Percentiles rank a stretch among this genome's conserved stretches.
phyloP scores from a whole-genome alignment of 495 filamentous ascomycete species.

The Penicillium riverlandense region DNA sequence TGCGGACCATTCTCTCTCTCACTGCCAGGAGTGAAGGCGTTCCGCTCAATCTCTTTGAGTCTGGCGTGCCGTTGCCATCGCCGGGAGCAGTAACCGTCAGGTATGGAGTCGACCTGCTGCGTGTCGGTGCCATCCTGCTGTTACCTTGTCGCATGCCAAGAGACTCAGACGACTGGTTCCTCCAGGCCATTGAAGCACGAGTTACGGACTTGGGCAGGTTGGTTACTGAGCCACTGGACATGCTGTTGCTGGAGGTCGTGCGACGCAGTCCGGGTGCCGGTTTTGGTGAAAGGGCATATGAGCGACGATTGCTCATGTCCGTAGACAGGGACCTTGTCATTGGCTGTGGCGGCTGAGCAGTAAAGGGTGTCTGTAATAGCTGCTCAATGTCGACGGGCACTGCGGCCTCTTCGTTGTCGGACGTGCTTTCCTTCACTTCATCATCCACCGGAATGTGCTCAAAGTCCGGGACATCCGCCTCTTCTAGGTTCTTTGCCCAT shows the following conservation, averaged over 20 bases:
- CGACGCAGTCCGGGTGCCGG: conserved; percentile 5
- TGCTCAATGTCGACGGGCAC: conserved; percentile 58
- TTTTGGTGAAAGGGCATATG: not conserved
- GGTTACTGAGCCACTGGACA: conserved; percentile 1
- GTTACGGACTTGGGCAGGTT: conserved; percentile 7
- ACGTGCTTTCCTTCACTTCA: conserved; percentile 10
- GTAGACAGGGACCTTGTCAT: conserved; percentile 17
- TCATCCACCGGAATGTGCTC: conserved; percentile 50
- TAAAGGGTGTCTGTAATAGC: conserved; percentile 63
- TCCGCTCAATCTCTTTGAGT: conserved; percentile 24
- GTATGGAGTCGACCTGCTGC: conserved; percentile 38
- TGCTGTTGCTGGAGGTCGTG: conserved; percentile 4
- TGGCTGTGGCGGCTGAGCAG: conserved; percentile 29
- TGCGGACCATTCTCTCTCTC: conserved; percentile 32
- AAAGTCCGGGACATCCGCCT: conserved; percentile 68
- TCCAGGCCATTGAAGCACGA: conserved; percentile 11
- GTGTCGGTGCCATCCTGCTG: conserved; percentile 9
- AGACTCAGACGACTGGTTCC: not conserved
- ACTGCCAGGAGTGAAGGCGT: conserved; percentile 34
- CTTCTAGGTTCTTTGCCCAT: conserved; percentile 85
- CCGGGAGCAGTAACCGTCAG: conserved; percentile 24
- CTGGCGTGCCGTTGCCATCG: conserved; percentile 4
- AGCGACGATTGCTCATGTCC: conserved; percentile 5
- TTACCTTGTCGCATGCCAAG: not conserved
- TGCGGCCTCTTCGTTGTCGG: conserved; percentile 39